These are phyloP conservation scores for Annulohypoxylon stygium DNA, from an alignment of 495 filamentous ascomycete species.

Conservation along the genomic window DNA sequence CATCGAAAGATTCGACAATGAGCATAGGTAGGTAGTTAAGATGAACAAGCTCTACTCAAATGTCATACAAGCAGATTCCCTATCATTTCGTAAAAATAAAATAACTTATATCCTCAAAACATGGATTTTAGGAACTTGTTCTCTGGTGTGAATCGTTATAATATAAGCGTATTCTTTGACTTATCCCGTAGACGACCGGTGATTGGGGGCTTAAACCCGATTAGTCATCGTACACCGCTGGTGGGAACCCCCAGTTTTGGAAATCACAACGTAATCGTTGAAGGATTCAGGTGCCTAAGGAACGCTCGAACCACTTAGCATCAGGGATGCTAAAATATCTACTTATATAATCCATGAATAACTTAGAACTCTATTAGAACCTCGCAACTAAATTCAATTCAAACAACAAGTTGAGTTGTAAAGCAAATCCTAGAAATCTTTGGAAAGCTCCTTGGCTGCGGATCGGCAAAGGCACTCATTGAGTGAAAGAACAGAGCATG, in stretches of 20 bases:
- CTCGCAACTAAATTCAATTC: background rate
- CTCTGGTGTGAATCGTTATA: too few species aligned
- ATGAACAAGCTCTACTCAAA: too few species aligned
- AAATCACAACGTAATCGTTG: conserved; percentile 9
- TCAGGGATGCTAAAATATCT: background rate
- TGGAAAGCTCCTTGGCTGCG: background rate
- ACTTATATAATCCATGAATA: background rate
- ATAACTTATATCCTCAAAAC: too few species aligned
- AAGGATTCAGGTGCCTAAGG: background rate
- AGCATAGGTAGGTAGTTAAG: too few species aligned
- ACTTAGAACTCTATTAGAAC: background rate
- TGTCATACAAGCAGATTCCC: too few species aligned
- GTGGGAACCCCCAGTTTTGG: background rate
- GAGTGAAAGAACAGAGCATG: background rate
- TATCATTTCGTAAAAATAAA: too few species aligned
- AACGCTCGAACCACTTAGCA: background rate
- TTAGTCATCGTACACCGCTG: background rate
- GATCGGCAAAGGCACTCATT: background rate
- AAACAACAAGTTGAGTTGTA: background rate
- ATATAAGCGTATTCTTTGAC: too few species aligned
- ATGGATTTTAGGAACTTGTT: too few species aligned
- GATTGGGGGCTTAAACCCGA: background rate
- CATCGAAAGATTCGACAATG: too few species aligned
- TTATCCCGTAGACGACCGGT: too few species aligned
- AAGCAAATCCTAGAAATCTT: background rate